Evolutionary conservation across 2,329 filamentous ascomycete species (phyloP).

Genomic region (Pestalotiopsis sp.): DNA sequence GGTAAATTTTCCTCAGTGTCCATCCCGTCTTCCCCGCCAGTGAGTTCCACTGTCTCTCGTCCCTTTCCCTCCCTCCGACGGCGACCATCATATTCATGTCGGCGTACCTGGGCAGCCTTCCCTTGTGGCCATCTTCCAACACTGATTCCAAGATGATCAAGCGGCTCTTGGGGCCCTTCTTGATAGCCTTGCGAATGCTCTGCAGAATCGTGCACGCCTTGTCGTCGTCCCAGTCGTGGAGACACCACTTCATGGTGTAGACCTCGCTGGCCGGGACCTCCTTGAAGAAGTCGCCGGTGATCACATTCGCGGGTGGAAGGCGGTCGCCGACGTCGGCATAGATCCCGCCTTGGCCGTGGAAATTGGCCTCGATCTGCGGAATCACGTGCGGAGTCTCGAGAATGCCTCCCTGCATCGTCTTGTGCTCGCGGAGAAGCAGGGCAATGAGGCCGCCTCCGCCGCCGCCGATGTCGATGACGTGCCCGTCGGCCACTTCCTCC

Average conservation of each 20-base stretch:
- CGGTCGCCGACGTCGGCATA: conserved; percentile 36
- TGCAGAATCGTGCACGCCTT: conserved; percentile 30
- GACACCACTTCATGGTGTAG: conserved; percentile 42
- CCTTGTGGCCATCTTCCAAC: conserved; percentile 31
- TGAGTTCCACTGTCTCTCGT: conserved; percentile 30
- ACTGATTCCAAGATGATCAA: conserved; percentile 42
- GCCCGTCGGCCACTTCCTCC: conserved; percentile 36
- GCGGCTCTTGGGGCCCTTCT: conserved; percentile 24
- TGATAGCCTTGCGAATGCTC: conserved; percentile 34
- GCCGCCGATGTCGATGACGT: conserved; percentile 42
- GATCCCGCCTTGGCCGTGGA: conserved; percentile 28
- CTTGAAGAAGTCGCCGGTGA: conserved; percentile 41
- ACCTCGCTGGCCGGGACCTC: conserved; percentile 32
- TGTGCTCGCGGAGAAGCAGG: conserved; percentile 32
- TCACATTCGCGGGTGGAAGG: conserved; percentile 28
- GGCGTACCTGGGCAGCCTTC: conserved; percentile 37
- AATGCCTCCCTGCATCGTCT: conserved; percentile 35
- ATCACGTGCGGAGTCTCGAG: conserved; percentile 39
- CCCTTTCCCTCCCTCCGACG: conserved; percentile 35
- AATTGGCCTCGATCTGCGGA: conserved; percentile 29
- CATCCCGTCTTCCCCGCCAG: conserved; percentile 34
- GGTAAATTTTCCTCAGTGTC: conserved; percentile 24
- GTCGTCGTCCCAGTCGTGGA: conserved; percentile 44
- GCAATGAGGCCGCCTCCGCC: conserved; percentile 42
- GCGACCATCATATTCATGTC: conserved; percentile 46